Evolutionary conservation across 805 yeast genomes (phyloP).

Genomic region (Blastobotrys terrestris): DNA sequence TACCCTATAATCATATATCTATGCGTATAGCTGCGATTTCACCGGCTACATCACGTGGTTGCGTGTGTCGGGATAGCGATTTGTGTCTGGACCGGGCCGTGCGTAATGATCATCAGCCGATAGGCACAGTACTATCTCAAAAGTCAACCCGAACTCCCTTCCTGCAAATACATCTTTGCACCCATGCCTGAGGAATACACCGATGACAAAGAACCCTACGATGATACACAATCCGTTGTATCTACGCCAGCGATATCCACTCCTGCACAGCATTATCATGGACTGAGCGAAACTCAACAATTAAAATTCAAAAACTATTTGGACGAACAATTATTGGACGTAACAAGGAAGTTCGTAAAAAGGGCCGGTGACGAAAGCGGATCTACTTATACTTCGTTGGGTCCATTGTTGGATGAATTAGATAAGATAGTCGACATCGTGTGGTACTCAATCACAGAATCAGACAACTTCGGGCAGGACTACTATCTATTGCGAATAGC

Average conservation of each 20-base stretch:
- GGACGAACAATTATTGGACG: conserved; percentile 20
- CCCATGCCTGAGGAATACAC: neutral
- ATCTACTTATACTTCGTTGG: conserved; percentile 16
- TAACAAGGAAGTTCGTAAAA: conserved; percentile 22
- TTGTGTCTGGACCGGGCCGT: too few relatives aligned
- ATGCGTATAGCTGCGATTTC: too few relatives aligned
- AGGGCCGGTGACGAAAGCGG: conserved; percentile 10
- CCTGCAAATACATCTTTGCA: too few relatives aligned
- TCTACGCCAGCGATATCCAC: neutral
- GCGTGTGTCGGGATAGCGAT: too few relatives aligned
- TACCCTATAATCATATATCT: too few relatives aligned
- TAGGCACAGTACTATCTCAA: too few relatives aligned
- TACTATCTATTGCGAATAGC: conserved; percentile 57
- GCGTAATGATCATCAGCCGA: too few relatives aligned
- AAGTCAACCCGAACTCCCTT: too few relatives aligned
- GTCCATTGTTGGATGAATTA: conserved; percentile 35
- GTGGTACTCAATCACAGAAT: conserved; percentile 51
- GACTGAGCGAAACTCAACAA: conserved; percentile 14
- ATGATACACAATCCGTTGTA: neutral
- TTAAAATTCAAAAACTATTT: conserved; percentile 16
- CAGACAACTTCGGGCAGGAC: conserved; percentile 44
- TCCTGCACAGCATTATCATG: neutral
- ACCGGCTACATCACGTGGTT: too few relatives aligned
- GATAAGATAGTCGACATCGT: conserved; percentile 46
- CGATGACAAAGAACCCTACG: neutral